Percentiles rank a stretch among this genome's conserved stretches.
Conservation (phyloP, 139 green algal species). For the Chlamydomonas asymmetrica region DNA sequence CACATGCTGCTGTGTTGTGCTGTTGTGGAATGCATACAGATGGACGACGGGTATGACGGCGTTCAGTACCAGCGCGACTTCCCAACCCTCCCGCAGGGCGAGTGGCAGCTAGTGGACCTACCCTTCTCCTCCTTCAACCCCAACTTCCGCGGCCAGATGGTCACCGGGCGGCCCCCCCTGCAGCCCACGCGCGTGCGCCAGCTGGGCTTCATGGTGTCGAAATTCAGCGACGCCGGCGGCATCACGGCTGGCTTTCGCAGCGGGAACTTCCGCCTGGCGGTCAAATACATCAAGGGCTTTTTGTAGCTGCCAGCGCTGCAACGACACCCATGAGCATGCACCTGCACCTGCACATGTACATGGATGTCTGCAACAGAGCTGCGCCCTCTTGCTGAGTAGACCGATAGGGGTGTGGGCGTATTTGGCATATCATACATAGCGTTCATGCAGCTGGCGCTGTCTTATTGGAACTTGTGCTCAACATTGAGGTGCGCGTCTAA, state of each 20-base stretch:
- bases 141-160: constrained; percentile 22
- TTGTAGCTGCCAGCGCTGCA: too few species aligned
- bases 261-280: constrained; percentile 19
- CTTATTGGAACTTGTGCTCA: too few species aligned
- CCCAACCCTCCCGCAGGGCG: neutral
- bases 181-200: constrained; percentile 14
- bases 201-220: constrained; percentile 40
- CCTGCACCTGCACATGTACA: neutral
- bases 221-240: constrained; percentile 27
- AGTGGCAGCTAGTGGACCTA: constrained; percentile 20
- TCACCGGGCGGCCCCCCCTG: constrained; percentile 17
- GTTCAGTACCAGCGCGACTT: constrained; percentile 37
- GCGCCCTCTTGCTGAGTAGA: too few species aligned
- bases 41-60: too few species aligned
- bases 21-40: too few species aligned
- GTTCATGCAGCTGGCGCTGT: too few species aligned
- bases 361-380: too few species aligned
- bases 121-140: constrained; percentile 28
- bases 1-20: too few species aligned
- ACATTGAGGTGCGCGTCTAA: too few species aligned
- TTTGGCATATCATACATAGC: too few species aligned
- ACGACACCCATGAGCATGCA: constrained; percentile 3
- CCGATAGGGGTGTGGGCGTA: too few species aligned
- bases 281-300: constrained; percentile 21
- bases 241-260: constrained; percentile 11